Conservation (phyloP, 2,329 filamentous ascomycete genomes). For the Epichloe glyceriae region DNA sequence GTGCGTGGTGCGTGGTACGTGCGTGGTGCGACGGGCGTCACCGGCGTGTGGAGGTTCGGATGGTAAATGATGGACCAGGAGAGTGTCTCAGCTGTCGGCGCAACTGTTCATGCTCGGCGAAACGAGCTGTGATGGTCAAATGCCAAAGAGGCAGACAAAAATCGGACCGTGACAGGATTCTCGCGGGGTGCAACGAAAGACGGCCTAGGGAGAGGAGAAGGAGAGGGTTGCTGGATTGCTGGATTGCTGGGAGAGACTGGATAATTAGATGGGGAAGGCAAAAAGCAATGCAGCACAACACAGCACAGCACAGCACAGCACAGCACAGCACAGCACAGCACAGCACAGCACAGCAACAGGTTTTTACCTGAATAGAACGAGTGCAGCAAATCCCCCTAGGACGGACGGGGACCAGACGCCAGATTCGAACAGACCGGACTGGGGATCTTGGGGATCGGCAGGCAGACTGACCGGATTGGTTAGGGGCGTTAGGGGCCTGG, state of each 20-base stretch:
- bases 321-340: background rate
- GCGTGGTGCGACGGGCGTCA: background rate
- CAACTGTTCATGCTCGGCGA: conserved; percentile 2
- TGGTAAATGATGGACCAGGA: conserved; percentile 3
- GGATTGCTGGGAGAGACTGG: too few relatives aligned
- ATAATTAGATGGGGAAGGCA: too few relatives aligned
- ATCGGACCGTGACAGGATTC: too few relatives aligned
- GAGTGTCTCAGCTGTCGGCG: conserved; percentile 5
- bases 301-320: background rate
- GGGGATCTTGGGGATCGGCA: background rate
- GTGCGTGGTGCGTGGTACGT: background rate
- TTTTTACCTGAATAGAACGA: background rate
- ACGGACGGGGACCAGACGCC: background rate
- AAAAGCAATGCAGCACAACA: too few relatives aligned
- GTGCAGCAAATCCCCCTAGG: too few relatives aligned
- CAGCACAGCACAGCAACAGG: background rate
- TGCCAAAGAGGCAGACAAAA: background rate
- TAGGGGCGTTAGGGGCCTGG: too few relatives aligned
- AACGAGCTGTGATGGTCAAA: background rate
- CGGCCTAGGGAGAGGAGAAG: background rate
- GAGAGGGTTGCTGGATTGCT: too few relatives aligned
- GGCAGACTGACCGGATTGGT: too few relatives aligned
- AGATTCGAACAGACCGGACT: background rate
- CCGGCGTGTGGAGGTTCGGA: background rate
- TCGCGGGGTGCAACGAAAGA: background rate